phyloP scores from a whole-genome alignment of 805 yeast genomes.

The Maudiozyma saulgeensis region DNA sequence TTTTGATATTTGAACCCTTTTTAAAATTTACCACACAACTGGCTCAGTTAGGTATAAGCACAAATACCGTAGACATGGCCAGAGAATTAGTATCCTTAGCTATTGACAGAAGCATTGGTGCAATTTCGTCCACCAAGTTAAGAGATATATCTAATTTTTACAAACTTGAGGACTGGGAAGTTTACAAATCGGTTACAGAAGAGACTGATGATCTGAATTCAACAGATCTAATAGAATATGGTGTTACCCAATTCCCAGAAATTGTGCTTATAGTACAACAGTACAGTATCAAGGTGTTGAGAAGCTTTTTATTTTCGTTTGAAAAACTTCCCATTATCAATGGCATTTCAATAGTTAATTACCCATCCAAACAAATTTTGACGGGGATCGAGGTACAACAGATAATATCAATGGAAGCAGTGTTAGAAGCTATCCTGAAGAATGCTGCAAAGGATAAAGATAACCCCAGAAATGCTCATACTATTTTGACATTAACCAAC shows the following conservation, averaged over 20 bases:
- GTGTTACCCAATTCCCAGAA: constrained; percentile 32
- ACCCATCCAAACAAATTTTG: constrained; percentile 30
- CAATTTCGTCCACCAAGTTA: constrained; percentile 42
- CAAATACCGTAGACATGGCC: constrained; percentile 31
- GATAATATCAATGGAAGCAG: constrained; percentile 37
- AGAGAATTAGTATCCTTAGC: constrained; percentile 30
- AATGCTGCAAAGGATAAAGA: constrained; percentile 35
- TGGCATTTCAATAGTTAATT: constrained; percentile 29
- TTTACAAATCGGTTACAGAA: constrained; percentile 19
- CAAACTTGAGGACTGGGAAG: constrained; percentile 34
- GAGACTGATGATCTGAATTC: constrained; percentile 1
- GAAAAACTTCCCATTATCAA: constrained; percentile 30
- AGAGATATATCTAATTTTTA: constrained; percentile 38
- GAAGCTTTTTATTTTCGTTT: constrained; percentile 27
- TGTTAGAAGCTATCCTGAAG: constrained; percentile 35
- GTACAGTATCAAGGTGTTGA: constrained; percentile 27
- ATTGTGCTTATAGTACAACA: constrained; percentile 29
- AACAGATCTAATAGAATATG: constrained; percentile 14
- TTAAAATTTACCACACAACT: constrained; percentile 35
- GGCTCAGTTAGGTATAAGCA: constrained; percentile 35
- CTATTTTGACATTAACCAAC: constrained; percentile 46
- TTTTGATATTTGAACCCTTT: constrained; percentile 37
- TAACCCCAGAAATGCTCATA: constrained; percentile 34
- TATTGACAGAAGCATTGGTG: constrained; percentile 37
- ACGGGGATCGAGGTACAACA: constrained; percentile 35